phyloP scores from a whole-genome alignment of 495 filamentous ascomycete species.

The Penicillium canariense region DNA sequence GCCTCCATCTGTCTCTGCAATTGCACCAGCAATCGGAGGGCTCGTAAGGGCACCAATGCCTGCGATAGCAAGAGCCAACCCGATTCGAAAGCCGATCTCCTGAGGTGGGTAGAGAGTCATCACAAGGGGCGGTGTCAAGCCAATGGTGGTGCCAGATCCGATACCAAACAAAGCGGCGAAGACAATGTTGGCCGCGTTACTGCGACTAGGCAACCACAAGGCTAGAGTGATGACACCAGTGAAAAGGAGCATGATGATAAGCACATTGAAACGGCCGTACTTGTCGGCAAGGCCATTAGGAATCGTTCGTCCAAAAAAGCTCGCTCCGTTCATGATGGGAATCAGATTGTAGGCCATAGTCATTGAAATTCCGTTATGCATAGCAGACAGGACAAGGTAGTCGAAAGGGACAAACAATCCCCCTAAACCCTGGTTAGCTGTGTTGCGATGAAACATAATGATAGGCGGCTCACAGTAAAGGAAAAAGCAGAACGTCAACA shows the following conservation, averaged over 20 bases:
- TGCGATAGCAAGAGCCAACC: conserved; percentile 19
- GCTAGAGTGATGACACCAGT: conserved; percentile 58
- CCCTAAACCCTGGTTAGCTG: neutral
- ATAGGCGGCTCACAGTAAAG: conserved; percentile 15
- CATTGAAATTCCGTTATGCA: conserved; percentile 30
- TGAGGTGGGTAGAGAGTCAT: conserved; percentile 27
- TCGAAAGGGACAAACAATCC: conserved; percentile 40
- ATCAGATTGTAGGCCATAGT: conserved; percentile 30
- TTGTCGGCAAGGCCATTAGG: conserved; percentile 64
- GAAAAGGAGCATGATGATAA: conserved; percentile 53
- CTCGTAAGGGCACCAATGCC: conserved; percentile 49
- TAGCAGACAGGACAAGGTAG: conserved; percentile 27
- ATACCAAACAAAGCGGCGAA: conserved; percentile 66
- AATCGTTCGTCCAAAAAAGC: conserved; percentile 63
- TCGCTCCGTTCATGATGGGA: conserved; percentile 20
- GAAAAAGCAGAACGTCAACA: conserved; percentile 38
- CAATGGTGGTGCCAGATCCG: conserved; percentile 62
- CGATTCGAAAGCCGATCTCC: conserved; percentile 28
- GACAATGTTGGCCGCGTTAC: conserved; percentile 55
- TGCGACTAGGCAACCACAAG: conserved; percentile 56
- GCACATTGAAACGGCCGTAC: conserved; percentile 64
- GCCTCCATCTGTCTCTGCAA: no score
- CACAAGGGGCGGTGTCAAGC: conserved; percentile 37
- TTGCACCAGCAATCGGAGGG: conserved; percentile 61
- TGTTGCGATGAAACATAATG: neutral